Base-by-base conservation (phyloP, 2,329 filamentous ascomycete species). In the Coniochaeta sp. region DNA sequence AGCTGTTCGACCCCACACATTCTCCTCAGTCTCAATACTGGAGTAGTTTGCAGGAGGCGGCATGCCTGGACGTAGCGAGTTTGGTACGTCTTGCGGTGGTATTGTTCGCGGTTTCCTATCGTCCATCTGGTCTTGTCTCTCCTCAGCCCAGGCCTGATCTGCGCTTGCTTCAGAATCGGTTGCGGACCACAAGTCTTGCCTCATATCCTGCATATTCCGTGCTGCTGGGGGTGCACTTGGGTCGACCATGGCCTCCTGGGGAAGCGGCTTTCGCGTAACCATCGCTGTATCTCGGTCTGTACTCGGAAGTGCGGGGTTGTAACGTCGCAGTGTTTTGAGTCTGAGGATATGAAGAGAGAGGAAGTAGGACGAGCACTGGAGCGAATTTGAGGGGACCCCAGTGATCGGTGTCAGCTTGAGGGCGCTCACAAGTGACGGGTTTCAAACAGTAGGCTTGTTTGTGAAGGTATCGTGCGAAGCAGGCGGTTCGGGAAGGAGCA, bases 241-340 rank as follows among this genome's bases (percentile, higher is more conserved):
- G 53, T 64, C 59, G 49, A 60, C 52, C 18, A 57, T 51, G 22
- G 61, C 56, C 51, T 63, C 60, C 16, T 62, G 57, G 32, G 70
- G 64, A 20, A 66, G 50, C 6, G 70, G 63, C 55, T 73, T 73
- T 56, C 70, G 68, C 53, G 66, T 61, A 40, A 74, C 71, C 72
- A 75, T 75, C 20, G n/a, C 14, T 14, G 20, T 42, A 22, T 24
- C 8, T 14, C 22, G 18, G 20, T 10, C 38, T 42, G 18, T 14
- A 26, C 20, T 42, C 38, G 18, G 35, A 42, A 4, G 38, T 26
- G 38, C 38, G 38, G 38, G 38, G 38, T 42, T 26, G 38, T 18
- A 24, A 16, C 18, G 35, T 22, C 35, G n/a, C n/a, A 47, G 57
- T 63, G 60, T 24, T 40, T 16, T 4, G 18, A 40, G 2, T 3